Percentiles rank a stretch among this genome's conserved stretches.
Evolutionary conservation across 2,329 filamentous ascomycete species (phyloP).

Genomic region (Fusarium scirpi): DNA sequence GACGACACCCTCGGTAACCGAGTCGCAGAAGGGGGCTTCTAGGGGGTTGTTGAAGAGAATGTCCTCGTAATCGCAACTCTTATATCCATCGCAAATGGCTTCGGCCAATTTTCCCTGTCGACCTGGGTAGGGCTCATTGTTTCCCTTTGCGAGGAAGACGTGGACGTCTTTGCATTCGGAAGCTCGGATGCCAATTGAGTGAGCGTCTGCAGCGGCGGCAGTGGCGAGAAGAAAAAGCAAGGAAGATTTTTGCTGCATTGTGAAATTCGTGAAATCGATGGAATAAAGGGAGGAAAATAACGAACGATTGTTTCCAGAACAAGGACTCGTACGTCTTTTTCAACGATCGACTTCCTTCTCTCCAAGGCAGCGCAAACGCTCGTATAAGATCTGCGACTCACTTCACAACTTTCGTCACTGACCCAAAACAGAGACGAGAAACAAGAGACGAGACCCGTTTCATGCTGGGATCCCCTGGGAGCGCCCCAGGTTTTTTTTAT

Average conservation of each 20-base stretch:
- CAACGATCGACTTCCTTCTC: not conserved
- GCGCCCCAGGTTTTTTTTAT: constrained; percentile 9
- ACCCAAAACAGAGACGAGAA: constrained; percentile 12
- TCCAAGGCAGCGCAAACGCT: not conserved
- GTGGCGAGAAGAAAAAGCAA: not conserved
- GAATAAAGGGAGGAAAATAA: not conserved
- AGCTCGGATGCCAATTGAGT: constrained; percentile 6
- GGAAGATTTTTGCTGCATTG: constrained; percentile 6
- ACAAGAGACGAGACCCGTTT: constrained; percentile 5
- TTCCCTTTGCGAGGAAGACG: constrained; percentile 24
- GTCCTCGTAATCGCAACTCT: constrained; percentile 26
- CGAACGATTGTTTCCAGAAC: not conserved
- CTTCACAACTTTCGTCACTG: constrained; percentile 6
- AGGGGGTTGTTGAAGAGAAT: constrained; percentile 21
- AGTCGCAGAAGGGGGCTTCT: constrained; percentile 10
- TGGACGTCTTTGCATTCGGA: constrained; percentile 19
- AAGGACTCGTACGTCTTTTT: not conserved
- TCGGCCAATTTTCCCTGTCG: constrained; percentile 11
- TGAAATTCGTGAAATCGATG: not conserved
- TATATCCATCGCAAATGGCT: constrained; percentile 11
- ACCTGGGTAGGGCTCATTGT: constrained; percentile 23
- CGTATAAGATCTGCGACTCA: not conserved
- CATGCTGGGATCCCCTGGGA: constrained; percentile 6
- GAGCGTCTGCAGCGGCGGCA: not conserved
- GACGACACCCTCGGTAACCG: constrained; percentile 16